A percentile compares a stretch with the other conserved stretches of the same genome.
Conservation (phyloP, 2,329 filamentous ascomycete genomes). For the Apiospora koreana region DNA sequence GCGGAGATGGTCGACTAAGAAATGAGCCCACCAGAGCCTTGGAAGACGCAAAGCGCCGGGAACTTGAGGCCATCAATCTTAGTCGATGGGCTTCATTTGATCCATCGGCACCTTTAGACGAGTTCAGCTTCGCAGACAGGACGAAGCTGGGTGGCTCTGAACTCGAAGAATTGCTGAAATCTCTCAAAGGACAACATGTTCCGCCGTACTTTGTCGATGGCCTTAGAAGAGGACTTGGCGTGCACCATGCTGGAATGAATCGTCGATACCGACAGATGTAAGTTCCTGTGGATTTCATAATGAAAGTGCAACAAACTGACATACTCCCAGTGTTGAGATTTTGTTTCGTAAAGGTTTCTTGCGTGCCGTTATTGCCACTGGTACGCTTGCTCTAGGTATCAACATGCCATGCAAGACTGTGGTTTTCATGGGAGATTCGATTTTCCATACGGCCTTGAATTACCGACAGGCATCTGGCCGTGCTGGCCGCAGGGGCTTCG, state of each 20-base stretch:
- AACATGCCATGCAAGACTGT: conserved; percentile 86
- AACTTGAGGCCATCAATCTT: too few relatives aligned
- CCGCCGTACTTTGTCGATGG: too few relatives aligned
- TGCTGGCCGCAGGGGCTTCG: conserved; percentile 78
- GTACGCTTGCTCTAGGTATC: conserved; percentile 75
- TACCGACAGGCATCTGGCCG: conserved; percentile 77
- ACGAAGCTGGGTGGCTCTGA: too few relatives aligned
- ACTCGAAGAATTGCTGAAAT: too few relatives aligned
- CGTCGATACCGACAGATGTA: conserved; percentile 69
- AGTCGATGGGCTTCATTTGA: too few relatives aligned
- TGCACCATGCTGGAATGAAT: conserved; percentile 82
- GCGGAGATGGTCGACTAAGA: too few relatives aligned
- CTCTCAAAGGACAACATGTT: too few relatives aligned
- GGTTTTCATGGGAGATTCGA: conserved; percentile 72
- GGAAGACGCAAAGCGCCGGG: too few relatives aligned
- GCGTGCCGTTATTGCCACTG: conserved; percentile 72
- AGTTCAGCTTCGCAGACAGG: too few relatives aligned
- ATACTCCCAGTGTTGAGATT: conserved; percentile 59
- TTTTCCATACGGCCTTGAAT: conserved; percentile 73
- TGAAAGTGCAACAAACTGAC: conserved; percentile 15
- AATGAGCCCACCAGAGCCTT: too few relatives aligned
- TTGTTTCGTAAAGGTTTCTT: conserved; percentile 74
- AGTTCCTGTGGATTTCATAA: conserved; percentile 31
- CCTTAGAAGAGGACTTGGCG: conserved; percentile 69
- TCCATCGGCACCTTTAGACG: too few relatives aligned